A percentile compares a stretch with the other conserved stretches of the same genome.
Conservation (phyloP, 2,329 filamentous ascomycete species). For the Neofusicoccum sp. region DNA sequence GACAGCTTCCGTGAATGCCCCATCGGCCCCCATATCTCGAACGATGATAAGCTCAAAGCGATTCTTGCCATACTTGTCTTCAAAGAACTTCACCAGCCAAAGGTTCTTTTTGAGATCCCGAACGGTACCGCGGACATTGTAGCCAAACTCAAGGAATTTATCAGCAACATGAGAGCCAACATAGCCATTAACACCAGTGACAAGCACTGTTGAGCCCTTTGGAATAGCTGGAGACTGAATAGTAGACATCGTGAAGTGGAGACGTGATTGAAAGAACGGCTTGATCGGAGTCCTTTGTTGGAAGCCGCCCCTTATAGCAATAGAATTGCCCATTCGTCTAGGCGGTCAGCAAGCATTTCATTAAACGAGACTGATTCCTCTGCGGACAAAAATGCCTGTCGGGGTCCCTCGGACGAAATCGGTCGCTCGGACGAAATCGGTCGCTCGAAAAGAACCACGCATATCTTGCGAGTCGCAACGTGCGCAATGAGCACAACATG, state of each 20-base stretch:
- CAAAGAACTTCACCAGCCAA: constrained; percentile 36
- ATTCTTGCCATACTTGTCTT: constrained; percentile 26
- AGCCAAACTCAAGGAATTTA: constrained; percentile 34
- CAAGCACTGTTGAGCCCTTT: constrained; percentile 32
- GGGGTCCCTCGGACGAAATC: no score
- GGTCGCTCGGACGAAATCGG: no score
- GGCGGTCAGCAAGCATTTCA: no score
- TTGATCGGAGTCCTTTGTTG: no score
- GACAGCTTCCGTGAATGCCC: constrained; percentile 31
- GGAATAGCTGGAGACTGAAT: constrained; percentile 19
- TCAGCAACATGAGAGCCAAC: constrained; percentile 38
- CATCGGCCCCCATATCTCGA: constrained; percentile 31
- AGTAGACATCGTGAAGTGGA: constrained; percentile 12
- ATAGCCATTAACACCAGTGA: constrained; percentile 40
- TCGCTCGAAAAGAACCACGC: no score
- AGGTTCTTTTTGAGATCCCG: constrained; percentile 32
- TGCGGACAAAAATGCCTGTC: no score
- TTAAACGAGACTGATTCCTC: no score
- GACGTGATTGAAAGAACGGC: no score
- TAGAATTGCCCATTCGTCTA: no score
- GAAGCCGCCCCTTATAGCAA: no score
- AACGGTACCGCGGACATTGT: constrained; percentile 38
- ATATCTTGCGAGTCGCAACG: no score
- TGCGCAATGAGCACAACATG: no score
- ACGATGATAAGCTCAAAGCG: constrained; percentile 34